These are phyloP conservation scores for Aspergillus carbonarius DNA, from an alignment of 2,329 filamentous ascomycete genomes.

Conservation along the genomic window DNA sequence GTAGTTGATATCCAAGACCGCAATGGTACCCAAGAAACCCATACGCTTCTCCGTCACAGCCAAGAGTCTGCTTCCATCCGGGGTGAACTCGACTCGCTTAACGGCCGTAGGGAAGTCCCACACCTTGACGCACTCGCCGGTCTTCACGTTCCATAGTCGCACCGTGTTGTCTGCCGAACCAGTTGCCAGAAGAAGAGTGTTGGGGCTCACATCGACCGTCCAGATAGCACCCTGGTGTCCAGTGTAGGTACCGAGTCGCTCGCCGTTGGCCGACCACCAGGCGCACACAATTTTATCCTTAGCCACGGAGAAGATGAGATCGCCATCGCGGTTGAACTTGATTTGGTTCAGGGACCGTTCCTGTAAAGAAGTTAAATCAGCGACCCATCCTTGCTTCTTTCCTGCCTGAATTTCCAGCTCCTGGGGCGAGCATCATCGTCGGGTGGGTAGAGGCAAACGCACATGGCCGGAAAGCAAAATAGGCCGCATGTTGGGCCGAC, in stretches of 20 bases:
- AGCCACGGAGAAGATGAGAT: conserved; percentile 90
- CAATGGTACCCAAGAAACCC: conserved; percentile 91
- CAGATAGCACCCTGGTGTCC: conserved; percentile 98
- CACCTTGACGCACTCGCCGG: conserved; percentile 87
- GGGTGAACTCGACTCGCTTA: conserved; percentile 96
- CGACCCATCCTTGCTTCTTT: background rate
- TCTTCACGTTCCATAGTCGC: conserved; percentile 93
- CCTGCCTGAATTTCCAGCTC: background rate
- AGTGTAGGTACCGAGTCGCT: conserved; percentile 93
- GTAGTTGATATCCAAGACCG: conserved; percentile 83
- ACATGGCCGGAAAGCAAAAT: conserved; percentile 93
- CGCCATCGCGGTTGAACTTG: conserved; percentile 92
- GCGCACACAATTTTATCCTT: conserved; percentile 97
- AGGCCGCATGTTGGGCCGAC: conserved; percentile 76
- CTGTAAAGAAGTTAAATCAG: conserved; percentile 36
- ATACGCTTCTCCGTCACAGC: conserved; percentile 98
- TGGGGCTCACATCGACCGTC: conserved; percentile 96
- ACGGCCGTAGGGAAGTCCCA: conserved; percentile 98
- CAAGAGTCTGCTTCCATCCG: conserved; percentile 85
- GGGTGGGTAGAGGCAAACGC: conserved; percentile 32
- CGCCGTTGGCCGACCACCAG: conserved; percentile 97
- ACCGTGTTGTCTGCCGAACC: conserved; percentile 98
- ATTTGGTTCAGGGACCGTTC: conserved; percentile 95
- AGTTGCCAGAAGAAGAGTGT: conserved; percentile 85
- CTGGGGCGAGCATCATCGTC: background rate